Evolutionary conservation across 1,139 yeast species (phyloP), one percentile per base, ranked within the genome.

Genomic region (Eremothecium coryli): DNA sequence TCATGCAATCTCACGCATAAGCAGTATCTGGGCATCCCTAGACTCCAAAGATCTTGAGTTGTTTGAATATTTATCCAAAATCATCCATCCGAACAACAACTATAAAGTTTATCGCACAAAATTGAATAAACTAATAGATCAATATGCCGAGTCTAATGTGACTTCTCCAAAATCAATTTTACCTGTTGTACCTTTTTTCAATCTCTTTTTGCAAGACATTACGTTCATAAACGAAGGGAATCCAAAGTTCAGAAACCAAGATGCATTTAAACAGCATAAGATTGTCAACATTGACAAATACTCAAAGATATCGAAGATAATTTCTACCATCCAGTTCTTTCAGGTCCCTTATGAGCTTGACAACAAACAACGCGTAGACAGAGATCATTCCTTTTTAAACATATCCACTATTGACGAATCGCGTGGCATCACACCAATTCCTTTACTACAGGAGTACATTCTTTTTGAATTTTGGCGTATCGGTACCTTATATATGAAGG

Each of bases 211-310:
- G 33, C 93, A 85, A 52, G 97, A 88, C 56, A 64, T 88, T 50
- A 85, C 94, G 0, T 82, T 86, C 60, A 77, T 85, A 17, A 76
- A 78, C 32, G 97, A 88, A 49, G 96, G 96, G 13, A 86, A 85
- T 54, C 72, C 85, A 23, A 78, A 71, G 46, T 73, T 69, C 50
- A 65, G 86, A 50, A 71, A 68, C 41, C 76, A 77, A 17, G 68
- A 73, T 36, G 66, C 75, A 10, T 76, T 78, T 49, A 67, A 63
- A 38, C 55, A 62, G 17, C 53, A 62, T 39, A 53, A 52, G 28
- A 42, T 55, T 14, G 76, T 88, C 51, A 86, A 88, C 53, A 75
- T 85, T 46, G 95, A 85, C 54, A 82, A 88, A 50, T 82, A 81
- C 55, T 68, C 72, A 56, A 81, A 81, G 51, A 70, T 80, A 29